Percentiles rank a stretch among this genome's conserved stretches.
phyloP scores from a whole-genome alignment of 2,329 filamentous ascomycete species.

The Pseudogymnoascus sp. region DNA sequence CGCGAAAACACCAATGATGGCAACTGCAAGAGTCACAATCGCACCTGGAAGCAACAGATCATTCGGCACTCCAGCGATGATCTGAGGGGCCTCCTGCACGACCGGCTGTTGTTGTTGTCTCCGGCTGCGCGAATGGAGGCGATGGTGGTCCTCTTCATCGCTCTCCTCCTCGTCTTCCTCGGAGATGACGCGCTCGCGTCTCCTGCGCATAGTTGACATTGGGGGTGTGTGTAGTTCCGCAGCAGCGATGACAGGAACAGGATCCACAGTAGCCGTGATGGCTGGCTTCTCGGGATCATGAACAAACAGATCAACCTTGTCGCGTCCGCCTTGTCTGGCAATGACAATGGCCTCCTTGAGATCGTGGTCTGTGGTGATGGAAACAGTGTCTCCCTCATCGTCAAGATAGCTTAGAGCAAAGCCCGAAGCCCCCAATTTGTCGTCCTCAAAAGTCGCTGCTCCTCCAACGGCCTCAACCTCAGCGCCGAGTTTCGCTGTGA shows the following conservation, averaged over 20 bases:
- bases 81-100: slow-evolving; percentile 53
- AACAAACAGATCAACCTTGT: slow-evolving; percentile 96
- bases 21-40: slow-evolving; percentile 88
- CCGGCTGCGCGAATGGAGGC: slow-evolving; percentile 15
- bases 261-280: slow-evolving; percentile 54
- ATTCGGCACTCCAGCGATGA: slow-evolving; percentile 88
- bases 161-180: slow-evolving; percentile 50
- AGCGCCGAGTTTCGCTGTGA: slow-evolving; percentile 73
- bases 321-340: slow-evolving; percentile 64
- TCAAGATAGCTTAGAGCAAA: slow-evolving; percentile 95
- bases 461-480: slow-evolving; percentile 83
- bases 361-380: slow-evolving; percentile 92
- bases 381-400: slow-evolving; percentile 93
- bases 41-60: slow-evolving; percentile 88
- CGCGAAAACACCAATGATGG: slow-evolving; percentile 88
- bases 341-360: slow-evolving; percentile 82
- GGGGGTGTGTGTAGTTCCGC: slow-evolving; percentile 40
- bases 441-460: slow-evolving; percentile 66
- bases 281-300: slow-evolving; percentile 90
- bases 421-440: slow-evolving; percentile 64
- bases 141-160: slow-evolving; percentile 31
- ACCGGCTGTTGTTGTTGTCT: slow-evolving; percentile 29
- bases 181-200: slow-evolving; percentile 33
- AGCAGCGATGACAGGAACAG: slow-evolving; percentile 45
- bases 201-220: slow-evolving; percentile 43